Percentiles rank a stretch among this genome's conserved stretches.
Conservation (phyloP, 441 rosid species). For the Jatropha podagrica region DNA sequence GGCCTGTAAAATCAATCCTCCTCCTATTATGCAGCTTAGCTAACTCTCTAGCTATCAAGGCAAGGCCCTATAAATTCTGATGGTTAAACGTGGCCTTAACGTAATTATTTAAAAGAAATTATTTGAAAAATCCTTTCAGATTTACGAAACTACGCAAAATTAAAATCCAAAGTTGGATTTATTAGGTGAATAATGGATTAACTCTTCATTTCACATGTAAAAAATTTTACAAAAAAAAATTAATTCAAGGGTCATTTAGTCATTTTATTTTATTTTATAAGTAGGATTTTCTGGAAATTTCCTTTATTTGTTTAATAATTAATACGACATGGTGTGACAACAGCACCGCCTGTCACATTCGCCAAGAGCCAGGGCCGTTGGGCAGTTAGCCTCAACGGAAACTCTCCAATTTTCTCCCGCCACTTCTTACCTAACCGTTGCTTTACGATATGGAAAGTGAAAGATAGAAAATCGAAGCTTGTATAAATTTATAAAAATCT, state of each 20-base stretch:
- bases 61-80: background rate
- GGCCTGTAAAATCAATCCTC: background rate
- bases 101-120: no score
- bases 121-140: no score
- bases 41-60: background rate
- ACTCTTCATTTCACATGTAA: no score
- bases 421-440: slow-evolving; percentile 40
- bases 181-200: background rate
- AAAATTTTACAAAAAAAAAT: no score
- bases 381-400: slow-evolving; percentile 37
- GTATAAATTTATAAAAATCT: background rate
- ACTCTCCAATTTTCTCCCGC: slow-evolving; percentile 30
- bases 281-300: background rate
- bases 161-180: no score
- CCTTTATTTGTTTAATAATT: background rate
- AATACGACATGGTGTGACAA: background rate
- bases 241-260: background rate
- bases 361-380: slow-evolving; percentile 27
- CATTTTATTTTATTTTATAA: background rate
- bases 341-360: slow-evolving; percentile 6
- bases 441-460: slow-evolving; percentile 50
- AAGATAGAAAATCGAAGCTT: background rate
- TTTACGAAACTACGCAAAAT: background rate
- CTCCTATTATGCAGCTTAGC: background rate
- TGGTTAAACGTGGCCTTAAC: background rate